Evolutionary conservation across 1,284 basidiomycete species (phyloP), one percentile per base, ranked within the genome.

Genomic region (Mycena sp.): DNA sequence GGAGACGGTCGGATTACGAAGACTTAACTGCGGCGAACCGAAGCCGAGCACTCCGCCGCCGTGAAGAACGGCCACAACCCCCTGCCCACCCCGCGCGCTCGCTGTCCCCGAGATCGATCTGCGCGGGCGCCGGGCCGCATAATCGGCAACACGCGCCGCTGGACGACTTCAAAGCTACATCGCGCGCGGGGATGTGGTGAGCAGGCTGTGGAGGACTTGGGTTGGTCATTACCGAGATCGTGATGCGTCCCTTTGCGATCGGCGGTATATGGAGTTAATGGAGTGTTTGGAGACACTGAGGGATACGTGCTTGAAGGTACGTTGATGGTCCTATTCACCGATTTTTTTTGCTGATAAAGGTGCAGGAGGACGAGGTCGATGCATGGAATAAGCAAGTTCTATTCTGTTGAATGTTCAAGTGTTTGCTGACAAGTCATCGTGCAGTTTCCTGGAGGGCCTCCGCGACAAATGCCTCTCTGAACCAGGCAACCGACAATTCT

Each of bases 131-230:
- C 80, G 1, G 88, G 88, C 7, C 79, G 88, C 44, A 90, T 93
- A 52, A 85, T 96, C 43, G 90, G 92, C n/a, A 85, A 83, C 53
- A 86, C 88, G 1, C 81, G 82, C 66, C 94, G 1, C 79, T 96
- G 41, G 81, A 80, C 52, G 94, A 96, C 77, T 96, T 96, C 77
- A 79, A 80, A 65, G 80, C 83, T 68, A 93, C 69, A 78, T 92
- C 19, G 81, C 83, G 41, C 81, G 85, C 52, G 92, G 92, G 0
- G 93, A 94, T 73, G 77, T 94, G 17, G 92, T 95, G 50, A 86
- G 83, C 25, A 94, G 75, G 92, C 92, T 0, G 90, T 94, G 11
- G 86, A 91, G 70, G 94, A 96, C 76, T 75, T 96, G 30, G 87
- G 82, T 12, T 75, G 17, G 90, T 94, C 2, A 85, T 96, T 44